Percentiles rank a stretch among this genome's conserved stretches.
Conservation (phyloP, 352 stramenopile species). For the Phytopythium sindhum region DNA sequence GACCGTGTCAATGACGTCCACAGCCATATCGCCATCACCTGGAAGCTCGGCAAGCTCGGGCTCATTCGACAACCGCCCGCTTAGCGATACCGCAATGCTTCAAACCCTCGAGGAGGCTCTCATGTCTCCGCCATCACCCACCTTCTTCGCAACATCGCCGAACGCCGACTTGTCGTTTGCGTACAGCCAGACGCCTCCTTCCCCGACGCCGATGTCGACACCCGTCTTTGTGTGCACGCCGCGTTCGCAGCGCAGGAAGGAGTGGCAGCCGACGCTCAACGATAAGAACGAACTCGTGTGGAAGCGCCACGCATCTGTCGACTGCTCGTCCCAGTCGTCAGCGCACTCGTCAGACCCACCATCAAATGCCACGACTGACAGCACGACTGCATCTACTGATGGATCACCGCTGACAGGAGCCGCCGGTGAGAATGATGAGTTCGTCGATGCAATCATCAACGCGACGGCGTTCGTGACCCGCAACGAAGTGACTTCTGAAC, state of each 20-base stretch:
- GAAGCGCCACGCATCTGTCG: slow-evolving; percentile 13
- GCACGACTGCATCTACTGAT: not conserved
- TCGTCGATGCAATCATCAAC: slow-evolving; percentile 21
- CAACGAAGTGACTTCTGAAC: slow-evolving; percentile 14
- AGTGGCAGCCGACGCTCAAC: slow-evolving; percentile 31
- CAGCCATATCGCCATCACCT: slow-evolving; percentile 23
- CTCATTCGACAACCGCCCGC: not conserved
- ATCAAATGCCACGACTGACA: not conserved
- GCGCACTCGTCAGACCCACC: not conserved
- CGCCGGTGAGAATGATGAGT: not conserved
- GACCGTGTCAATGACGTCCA: slow-evolving; percentile 19
- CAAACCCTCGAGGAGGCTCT: slow-evolving; percentile 5
- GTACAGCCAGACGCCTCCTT: not conserved
- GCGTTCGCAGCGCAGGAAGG: slow-evolving; percentile 24
- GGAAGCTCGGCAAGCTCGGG: slow-evolving; percentile 15
- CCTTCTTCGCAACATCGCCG: not conserved
- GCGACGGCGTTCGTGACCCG: slow-evolving; percentile 42
- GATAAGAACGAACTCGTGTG: slow-evolving; percentile 31
- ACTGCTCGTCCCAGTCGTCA: not conserved
- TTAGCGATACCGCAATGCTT: not conserved
- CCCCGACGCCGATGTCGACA: not conserved
- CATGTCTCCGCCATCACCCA: slow-evolving; percentile 4
- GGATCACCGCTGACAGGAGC: not conserved
- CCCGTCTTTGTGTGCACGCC: not conserved
- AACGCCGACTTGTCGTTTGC: not conserved